These are phyloP conservation scores for Monosporascus sp. DNA, from an alignment of 2,329 filamentous ascomycete species.

Conservation along the genomic window DNA sequence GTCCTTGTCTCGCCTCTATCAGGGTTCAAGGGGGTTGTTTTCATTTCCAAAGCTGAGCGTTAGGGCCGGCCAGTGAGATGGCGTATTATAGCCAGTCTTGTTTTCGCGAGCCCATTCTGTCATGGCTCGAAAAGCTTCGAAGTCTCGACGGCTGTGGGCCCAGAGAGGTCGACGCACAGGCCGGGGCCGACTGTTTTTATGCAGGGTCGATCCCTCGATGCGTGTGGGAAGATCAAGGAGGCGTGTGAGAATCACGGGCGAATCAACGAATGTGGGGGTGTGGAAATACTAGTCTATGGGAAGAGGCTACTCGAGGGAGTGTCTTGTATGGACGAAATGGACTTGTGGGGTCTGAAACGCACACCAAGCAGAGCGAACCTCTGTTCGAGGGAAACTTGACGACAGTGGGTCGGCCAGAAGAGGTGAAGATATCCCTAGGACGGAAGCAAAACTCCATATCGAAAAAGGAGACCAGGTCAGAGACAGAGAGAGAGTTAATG, in stretches of 20 bases:
- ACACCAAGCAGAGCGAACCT: neutral
- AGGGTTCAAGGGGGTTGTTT: constrained; percentile 22
- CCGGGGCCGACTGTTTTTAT: constrained; percentile 20
- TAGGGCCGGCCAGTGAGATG: constrained; percentile 21
- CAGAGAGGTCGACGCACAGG: constrained; percentile 20
- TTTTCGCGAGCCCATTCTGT: constrained; percentile 19
- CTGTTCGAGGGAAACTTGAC: neutral
- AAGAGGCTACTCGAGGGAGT: neutral
- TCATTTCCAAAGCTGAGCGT: constrained; percentile 17
- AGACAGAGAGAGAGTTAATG: too few species aligned
- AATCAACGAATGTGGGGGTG: constrained; percentile 24
- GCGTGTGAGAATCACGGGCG: constrained; percentile 21
- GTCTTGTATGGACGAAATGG: neutral
- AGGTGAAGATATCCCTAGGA: neutral
- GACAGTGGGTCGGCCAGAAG: neutral
- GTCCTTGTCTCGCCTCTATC: constrained; percentile 17
- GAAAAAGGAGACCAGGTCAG: neutral
- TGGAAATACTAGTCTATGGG: constrained; percentile 12
- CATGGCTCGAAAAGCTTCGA: constrained; percentile 16
- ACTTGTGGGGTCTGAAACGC: neutral
- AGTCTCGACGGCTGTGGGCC: constrained; percentile 7
- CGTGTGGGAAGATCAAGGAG: constrained; percentile 18
- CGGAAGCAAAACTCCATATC: neutral
- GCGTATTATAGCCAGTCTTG: constrained; percentile 22
- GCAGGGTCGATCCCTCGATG: constrained; percentile 28